A percentile compares a stretch with the other conserved stretches of the same genome.
These are phyloP conservation scores for Stylosanthes scabra DNA, from an alignment of 331 rosid genomes.

Conservation along the genomic window DNA sequence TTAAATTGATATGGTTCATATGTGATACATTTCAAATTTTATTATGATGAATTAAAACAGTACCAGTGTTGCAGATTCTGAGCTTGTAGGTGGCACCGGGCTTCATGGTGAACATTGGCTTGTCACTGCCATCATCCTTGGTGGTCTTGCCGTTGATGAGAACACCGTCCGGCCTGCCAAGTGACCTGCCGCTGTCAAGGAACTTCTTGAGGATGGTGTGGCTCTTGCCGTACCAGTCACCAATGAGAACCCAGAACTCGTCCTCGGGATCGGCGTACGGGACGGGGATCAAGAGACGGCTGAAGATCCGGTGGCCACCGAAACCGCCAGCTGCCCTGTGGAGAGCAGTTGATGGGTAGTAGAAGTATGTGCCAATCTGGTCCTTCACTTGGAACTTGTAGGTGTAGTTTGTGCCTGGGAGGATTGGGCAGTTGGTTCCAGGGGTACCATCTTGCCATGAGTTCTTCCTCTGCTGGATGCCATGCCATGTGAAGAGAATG, in stretches of 20 bases:
- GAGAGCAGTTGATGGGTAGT: slow-evolving; percentile 60
- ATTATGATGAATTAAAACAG: no score
- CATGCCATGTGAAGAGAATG: slow-evolving; percentile 71
- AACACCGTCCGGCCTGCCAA: slow-evolving; percentile 67
- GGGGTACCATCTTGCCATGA: slow-evolving; percentile 75
- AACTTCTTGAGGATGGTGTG: slow-evolving; percentile 48
- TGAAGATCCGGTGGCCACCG: slow-evolving; percentile 70
- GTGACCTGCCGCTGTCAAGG: slow-evolving; percentile 59
- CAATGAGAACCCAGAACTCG: slow-evolving; percentile 67
- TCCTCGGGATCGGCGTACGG: slow-evolving; percentile 71
- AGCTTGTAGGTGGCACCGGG: slow-evolving; percentile 72
- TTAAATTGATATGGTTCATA: no score
- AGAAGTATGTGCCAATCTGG: slow-evolving; percentile 73
- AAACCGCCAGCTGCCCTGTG: slow-evolving; percentile 69
- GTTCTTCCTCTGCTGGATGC: slow-evolving; percentile 73
- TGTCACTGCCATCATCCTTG: slow-evolving; percentile 59
- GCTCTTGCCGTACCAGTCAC: slow-evolving; percentile 69
- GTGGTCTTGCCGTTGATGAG: slow-evolving; percentile 63
- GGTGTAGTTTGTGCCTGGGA: slow-evolving; percentile 66
- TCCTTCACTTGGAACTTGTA: slow-evolving; percentile 79
- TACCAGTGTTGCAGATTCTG: slow-evolving; percentile 67
- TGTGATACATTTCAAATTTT: no score
- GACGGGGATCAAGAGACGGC: slow-evolving; percentile 73
- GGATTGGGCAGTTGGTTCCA: slow-evolving; percentile 74
- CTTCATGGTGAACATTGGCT: slow-evolving; percentile 66